Evolutionary conservation across 169 alveolate genomes (phyloP).

Genomic region (Plasmodium cynomolgi): DNA sequence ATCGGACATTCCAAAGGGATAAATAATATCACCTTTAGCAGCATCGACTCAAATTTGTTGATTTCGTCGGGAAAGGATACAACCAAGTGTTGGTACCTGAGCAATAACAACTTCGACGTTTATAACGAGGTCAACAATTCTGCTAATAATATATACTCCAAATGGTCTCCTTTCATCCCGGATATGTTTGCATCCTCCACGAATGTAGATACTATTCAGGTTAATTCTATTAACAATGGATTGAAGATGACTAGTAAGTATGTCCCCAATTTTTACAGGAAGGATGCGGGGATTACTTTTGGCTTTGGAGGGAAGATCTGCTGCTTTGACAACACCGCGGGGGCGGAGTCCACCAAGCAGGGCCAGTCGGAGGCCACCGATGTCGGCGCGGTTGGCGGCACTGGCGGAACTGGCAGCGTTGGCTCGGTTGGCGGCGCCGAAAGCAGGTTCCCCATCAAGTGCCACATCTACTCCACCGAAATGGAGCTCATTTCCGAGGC

Average conservation of each 20-base stretch:
- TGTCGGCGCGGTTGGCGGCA: neutral
- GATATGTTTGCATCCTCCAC: constrained; percentile 80
- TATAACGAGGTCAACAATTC: constrained; percentile 63
- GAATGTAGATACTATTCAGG: constrained; percentile 77
- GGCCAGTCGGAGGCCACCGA: neutral
- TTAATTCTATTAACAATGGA: constrained; percentile 76
- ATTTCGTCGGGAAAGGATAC: constrained; percentile 87
- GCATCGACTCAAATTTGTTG: constrained; percentile 84
- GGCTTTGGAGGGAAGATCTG: constrained; percentile 81
- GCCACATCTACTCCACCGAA: constrained; percentile 54
- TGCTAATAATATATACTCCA: constrained; percentile 58
- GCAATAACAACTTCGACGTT: constrained; percentile 74
- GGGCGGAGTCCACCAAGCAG: neutral
- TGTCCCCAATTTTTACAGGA: constrained; percentile 78
- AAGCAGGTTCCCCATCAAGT: constrained; percentile 15
- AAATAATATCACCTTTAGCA: constrained; percentile 83
- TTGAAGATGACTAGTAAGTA: constrained; percentile 77
- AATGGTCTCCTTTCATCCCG: constrained; percentile 82
- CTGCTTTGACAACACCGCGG: constrained; percentile 15
- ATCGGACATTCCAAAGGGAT: constrained; percentile 87
- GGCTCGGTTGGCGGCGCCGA: neutral
- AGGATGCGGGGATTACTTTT: constrained; percentile 77
- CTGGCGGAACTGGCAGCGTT: neutral
- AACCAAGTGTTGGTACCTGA: constrained; percentile 85
- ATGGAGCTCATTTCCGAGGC: constrained; percentile 69